phyloP scores from a whole-genome alignment of 106 monocot genomes.

The Acorus calamus region DNA sequence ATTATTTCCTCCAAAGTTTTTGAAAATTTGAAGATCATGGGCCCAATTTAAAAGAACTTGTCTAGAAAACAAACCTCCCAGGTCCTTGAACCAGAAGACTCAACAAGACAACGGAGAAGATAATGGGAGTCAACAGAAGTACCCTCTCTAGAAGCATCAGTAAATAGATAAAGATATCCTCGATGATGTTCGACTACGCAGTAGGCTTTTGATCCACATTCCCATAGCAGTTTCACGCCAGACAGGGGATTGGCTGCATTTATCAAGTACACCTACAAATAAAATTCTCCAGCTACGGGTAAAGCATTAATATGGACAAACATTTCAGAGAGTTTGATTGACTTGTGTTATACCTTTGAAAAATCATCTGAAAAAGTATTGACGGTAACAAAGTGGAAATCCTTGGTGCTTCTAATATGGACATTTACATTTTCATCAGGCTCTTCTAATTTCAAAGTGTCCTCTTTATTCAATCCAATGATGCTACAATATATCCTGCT shows the following conservation, averaged over 20 bases:
- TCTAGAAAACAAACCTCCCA: slow-evolving; percentile 67
- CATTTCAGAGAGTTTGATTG: background rate
- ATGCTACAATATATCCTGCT: slow-evolving; percentile 88
- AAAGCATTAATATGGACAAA: slow-evolving; percentile 1
- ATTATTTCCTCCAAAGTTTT: too few species aligned
- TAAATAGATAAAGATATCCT: slow-evolving; percentile 81
- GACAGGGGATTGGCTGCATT: slow-evolving; percentile 71
- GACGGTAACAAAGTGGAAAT: slow-evolving; percentile 83
- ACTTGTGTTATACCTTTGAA: slow-evolving; percentile 64
- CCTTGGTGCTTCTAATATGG: slow-evolving; percentile 95
- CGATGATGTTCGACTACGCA: slow-evolving; percentile 85
- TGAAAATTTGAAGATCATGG: too few species aligned
- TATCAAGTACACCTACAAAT: slow-evolving; percentile 91
- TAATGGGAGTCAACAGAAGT: slow-evolving; percentile 66
- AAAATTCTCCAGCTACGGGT: slow-evolving; percentile 9
- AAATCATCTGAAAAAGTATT: slow-evolving; percentile 74
- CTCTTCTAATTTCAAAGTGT: slow-evolving; percentile 83
- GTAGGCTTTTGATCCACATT: slow-evolving; percentile 56
- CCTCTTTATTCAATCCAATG: slow-evolving; percentile 66
- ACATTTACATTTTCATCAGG: slow-evolving; percentile 63
- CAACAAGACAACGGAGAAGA: slow-evolving; percentile 41
- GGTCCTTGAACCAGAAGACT: slow-evolving; percentile 27
- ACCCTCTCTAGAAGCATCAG: slow-evolving; percentile 62
- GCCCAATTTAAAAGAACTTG: slow-evolving; percentile 1
- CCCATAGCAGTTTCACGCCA: slow-evolving; percentile 68